Percentiles rank a stretch among this genome's conserved stretches.
phyloP scores from a whole-genome alignment of 805 yeast genomes.

The Barnettozyma vustinii region DNA sequence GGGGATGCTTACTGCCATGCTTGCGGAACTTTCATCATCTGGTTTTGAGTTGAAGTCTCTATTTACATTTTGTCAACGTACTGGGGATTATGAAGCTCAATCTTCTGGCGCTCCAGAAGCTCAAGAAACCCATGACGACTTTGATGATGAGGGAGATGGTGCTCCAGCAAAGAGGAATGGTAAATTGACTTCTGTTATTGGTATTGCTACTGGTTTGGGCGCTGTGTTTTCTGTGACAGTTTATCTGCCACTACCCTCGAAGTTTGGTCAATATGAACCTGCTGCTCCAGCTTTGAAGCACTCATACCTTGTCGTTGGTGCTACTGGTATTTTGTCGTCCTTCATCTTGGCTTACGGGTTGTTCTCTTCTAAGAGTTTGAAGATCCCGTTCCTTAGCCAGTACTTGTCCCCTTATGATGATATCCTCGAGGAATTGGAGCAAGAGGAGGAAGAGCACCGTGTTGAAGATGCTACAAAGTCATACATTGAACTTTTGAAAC shows the following conservation, averaged over 20 bases:
- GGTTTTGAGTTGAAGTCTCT: conserved; percentile 31
- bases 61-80: conserved; percentile 12
- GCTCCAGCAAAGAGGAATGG: conserved; percentile 38
- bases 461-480: conserved; percentile 9
- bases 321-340: conserved; percentile 34
- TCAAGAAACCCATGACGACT: conserved; percentile 9
- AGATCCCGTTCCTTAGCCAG: conserved; percentile 22
- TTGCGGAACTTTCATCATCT: conserved; percentile 48
- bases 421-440: conserved; percentile 28
- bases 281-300: conserved; percentile 41
- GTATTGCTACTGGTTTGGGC: conserved; percentile 59
- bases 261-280: conserved; percentile 33
- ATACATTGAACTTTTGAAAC: conserved; percentile 37
- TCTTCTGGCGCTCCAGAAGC: background rate
- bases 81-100: conserved; percentile 5
- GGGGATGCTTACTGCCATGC: conserved; percentile 55
- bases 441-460: conserved; percentile 22
- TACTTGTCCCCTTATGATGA: conserved; percentile 27
- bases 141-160: conserved; percentile 6
- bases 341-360: conserved; percentile 36
- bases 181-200: conserved; percentile 53
- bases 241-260: conserved; percentile 52
- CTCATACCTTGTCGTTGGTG: conserved; percentile 47
- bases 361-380: conserved; percentile 37
- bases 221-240: conserved; percentile 57